phyloP scores from a whole-genome alignment of 1,139 yeast genomes.

The Starmera stellimalicola region DNA sequence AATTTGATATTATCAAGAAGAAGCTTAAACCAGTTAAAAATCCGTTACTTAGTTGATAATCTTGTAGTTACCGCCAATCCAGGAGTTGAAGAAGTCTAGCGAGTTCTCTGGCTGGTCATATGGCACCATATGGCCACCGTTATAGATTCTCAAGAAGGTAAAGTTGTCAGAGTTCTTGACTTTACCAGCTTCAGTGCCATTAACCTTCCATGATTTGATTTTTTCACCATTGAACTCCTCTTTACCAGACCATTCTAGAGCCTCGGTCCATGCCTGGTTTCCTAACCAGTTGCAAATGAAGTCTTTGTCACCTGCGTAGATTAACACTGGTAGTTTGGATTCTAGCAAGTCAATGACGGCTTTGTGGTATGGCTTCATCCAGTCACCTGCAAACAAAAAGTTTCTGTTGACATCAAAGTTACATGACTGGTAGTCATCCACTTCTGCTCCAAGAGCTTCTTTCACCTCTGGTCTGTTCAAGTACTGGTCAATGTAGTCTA shows the following conservation, averaged over 20 bases:
- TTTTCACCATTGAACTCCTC: slow-evolving; percentile 39
- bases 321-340: slow-evolving; percentile 55
- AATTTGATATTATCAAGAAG: neutral
- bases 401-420: slow-evolving; percentile 76
- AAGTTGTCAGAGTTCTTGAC: slow-evolving; percentile 45
- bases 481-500: slow-evolving; percentile 58
- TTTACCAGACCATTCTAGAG: slow-evolving; percentile 55
- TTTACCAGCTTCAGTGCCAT: slow-evolving; percentile 47
- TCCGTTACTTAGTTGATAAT: slow-evolving; percentile 6
- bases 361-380: slow-evolving; percentile 81
- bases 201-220: slow-evolving; percentile 26
- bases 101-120: slow-evolving; percentile 71
- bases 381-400: slow-evolving; percentile 80
- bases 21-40: neutral
- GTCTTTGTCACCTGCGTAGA: slow-evolving; percentile 83
- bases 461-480: slow-evolving; percentile 62
- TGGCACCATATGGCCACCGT: slow-evolving; percentile 76
- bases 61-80: slow-evolving; percentile 50
- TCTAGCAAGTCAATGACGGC: slow-evolving; percentile 48
- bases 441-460: slow-evolving; percentile 88
- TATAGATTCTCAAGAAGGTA: slow-evolving; percentile 53
- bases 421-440: slow-evolving; percentile 74
- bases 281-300: slow-evolving; percentile 85
- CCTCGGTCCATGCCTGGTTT: slow-evolving; percentile 74
- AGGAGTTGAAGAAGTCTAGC: slow-evolving; percentile 68